Evolutionary conservation across 2,329 filamentous ascomycete species (phyloP).

Genomic region (Phoma herbarum): DNA sequence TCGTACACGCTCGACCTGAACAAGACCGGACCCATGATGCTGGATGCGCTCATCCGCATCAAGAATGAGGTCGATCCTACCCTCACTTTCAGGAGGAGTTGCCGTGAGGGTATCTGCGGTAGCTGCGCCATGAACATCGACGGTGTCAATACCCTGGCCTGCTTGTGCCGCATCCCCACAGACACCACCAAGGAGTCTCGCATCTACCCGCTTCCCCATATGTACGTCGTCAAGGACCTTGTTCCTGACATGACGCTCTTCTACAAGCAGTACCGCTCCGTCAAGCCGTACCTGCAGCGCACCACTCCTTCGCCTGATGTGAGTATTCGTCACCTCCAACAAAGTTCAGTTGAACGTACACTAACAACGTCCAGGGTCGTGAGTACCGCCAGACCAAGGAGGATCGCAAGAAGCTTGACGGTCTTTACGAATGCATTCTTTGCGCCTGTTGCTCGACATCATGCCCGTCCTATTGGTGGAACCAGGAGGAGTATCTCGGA

Average conservation of each 20-base stretch:
- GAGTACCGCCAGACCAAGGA: slow-evolving; percentile 91
- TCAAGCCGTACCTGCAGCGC: slow-evolving; percentile 97
- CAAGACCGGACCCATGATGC: slow-evolving; percentile 98
- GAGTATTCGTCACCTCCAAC: slow-evolving; percentile 53
- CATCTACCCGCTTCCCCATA: slow-evolving; percentile 98
- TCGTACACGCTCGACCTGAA: slow-evolving; percentile 94
- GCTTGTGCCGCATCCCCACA: slow-evolving; percentile 93
- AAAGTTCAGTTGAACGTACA: not conserved
- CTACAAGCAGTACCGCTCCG: slow-evolving; percentile 99
- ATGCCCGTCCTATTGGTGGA: slow-evolving; percentile 99
- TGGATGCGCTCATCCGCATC: slow-evolving; percentile 95
- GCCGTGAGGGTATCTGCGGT: slow-evolving; percentile 97
- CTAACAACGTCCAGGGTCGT: slow-evolving; percentile 70
- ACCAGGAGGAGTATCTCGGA: slow-evolving; percentile 97
- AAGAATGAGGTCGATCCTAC: slow-evolving; percentile 99
- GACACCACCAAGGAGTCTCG: slow-evolving; percentile 83
- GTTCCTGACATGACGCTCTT: slow-evolving; percentile 98
- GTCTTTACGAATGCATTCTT: slow-evolving; percentile 98
- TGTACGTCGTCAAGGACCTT: slow-evolving; percentile 98
- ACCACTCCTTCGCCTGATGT: slow-evolving; percentile 85
- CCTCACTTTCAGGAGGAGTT: slow-evolving; percentile 93
- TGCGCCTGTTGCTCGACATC: slow-evolving; percentile 99
- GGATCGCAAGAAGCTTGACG: slow-evolving; percentile 96
- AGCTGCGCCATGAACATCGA: slow-evolving; percentile 99
- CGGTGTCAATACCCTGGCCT: slow-evolving; percentile 96